These are phyloP conservation scores for Peronospora farinosa DNA, from an alignment of 352 stramenopile genomes.

Conservation along the genomic window DNA sequence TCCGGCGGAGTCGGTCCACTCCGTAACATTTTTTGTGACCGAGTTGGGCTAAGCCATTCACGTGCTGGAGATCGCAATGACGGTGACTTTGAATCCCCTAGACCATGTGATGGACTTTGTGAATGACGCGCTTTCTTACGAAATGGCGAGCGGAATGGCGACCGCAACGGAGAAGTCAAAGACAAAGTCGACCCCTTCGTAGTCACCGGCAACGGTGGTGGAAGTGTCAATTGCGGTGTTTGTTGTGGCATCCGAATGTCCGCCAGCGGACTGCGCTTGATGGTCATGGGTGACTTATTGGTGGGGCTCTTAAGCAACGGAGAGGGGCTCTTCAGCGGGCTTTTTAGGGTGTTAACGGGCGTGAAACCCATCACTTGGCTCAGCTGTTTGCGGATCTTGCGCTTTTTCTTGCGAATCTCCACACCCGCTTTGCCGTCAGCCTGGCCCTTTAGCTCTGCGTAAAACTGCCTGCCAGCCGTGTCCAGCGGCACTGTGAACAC, in stretches of 20 bases:
- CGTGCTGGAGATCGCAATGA: slow-evolving; percentile 31
- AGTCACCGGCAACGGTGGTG: slow-evolving; percentile 38
- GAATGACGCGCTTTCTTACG: slow-evolving; percentile 55
- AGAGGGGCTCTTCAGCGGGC: slow-evolving; percentile 31
- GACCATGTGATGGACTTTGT: slow-evolving; percentile 22
- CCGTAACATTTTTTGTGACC: slow-evolving; percentile 33
- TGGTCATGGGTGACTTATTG: slow-evolving; percentile 31
- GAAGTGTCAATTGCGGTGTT: slow-evolving; percentile 39
- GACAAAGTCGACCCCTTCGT: slow-evolving; percentile 37
- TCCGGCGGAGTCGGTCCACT: slow-evolving; percentile 32
- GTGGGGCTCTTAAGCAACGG: slow-evolving; percentile 30
- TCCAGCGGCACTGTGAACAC: slow-evolving; percentile 48
- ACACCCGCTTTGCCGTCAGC: slow-evolving; percentile 47
- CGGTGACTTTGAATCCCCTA: slow-evolving; percentile 9
- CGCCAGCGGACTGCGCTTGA: slow-evolving; percentile 39
- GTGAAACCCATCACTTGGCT: slow-evolving; percentile 55
- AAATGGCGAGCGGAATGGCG: slow-evolving; percentile 70
- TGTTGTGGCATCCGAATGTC: slow-evolving; percentile 45
- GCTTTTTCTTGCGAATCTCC: slow-evolving; percentile 63
- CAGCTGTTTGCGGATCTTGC: slow-evolving; percentile 73
- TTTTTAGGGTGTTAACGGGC: slow-evolving; percentile 63
- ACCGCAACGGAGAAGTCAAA: slow-evolving; percentile 42
- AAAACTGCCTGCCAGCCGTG: slow-evolving; percentile 42
- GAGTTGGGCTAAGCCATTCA: slow-evolving; percentile 63
- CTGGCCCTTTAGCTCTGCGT: slow-evolving; percentile 58